phyloP scores from a whole-genome alignment of 305 asterid genomes.

The Rubia balearica region DNA sequence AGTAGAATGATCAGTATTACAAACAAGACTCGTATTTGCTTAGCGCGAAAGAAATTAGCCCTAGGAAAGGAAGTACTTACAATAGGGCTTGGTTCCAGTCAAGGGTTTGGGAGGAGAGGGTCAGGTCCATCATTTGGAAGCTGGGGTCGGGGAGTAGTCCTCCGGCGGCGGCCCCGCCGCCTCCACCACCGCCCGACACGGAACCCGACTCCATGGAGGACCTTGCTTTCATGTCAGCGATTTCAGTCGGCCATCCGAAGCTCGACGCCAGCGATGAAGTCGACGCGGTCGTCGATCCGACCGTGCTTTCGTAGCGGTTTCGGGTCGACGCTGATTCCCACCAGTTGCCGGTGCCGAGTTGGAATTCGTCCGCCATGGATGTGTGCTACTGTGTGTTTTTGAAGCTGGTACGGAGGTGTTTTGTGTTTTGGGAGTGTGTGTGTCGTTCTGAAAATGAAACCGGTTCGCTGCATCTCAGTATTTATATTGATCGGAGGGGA shows the following conservation, averaged over 20 bases:
- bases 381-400: neutral
- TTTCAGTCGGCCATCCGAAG: slow-evolving; percentile 60
- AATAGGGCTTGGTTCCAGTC: slow-evolving; percentile 77
- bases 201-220: slow-evolving; percentile 40
- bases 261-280: slow-evolving; percentile 17
- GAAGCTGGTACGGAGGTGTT: neutral
- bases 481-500: slow-evolving; percentile 41
- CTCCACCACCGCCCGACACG: slow-evolving; percentile 12
- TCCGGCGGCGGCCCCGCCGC: neutral
- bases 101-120: slow-evolving; percentile 63
- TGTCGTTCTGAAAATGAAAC: slow-evolving; percentile 36
- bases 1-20: too few relatives aligned
- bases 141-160: slow-evolving; percentile 27
- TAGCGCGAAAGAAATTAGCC: neutral
- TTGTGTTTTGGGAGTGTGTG: slow-evolving; percentile 1
- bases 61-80: slow-evolving; percentile 34
- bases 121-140: slow-evolving; percentile 78
- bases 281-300: slow-evolving; percentile 23
- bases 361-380: slow-evolving; percentile 80
- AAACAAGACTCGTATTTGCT: neutral
- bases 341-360: slow-evolving; percentile 67
- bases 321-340: slow-evolving; percentile 58
- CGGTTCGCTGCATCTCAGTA: slow-evolving; percentile 45
- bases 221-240: slow-evolving; percentile 47
- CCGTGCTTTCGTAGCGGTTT: slow-evolving; percentile 34